Base-by-base conservation (phyloP, 345 rosid species). In the Populus pruinosa region DNA sequence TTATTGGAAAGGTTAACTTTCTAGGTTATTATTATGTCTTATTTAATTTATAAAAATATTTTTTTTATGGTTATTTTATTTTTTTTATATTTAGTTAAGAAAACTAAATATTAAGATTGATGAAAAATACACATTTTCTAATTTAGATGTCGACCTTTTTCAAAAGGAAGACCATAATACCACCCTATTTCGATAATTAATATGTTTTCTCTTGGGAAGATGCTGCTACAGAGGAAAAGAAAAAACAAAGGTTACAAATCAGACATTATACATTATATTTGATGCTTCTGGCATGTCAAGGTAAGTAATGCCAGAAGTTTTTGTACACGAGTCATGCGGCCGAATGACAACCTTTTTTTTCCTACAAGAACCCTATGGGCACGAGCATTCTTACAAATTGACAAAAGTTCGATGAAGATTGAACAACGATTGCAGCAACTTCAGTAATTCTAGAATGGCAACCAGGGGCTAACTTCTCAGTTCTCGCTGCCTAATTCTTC, bases 361-460 rank as follows among this genome's bases (percentile, higher is more conserved):
- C 0, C 73, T 67, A 56, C 29, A 56, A 63, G 38, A 44, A 70
- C 77, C 31, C 84, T 43, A 73, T 18, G 20, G 75, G 71, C 16
- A 67, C 14, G 74, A 72, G 25, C 73, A 23, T 72, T 75, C 75
- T 61, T 69, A 73, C 64, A 18, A 17, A 75, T 23, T 41, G 76
- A 69, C 78, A 47, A 61, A 53, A 70, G 70, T 27, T 49, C 38
- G 12, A 67, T 62, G 39, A 53, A 79, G 17, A 17, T 31, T 13
- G 18, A 36, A 77, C 81, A 84, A 80, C 78, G 67, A 84, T 49
- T 69, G 67, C 85, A 81, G 83, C 85, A 75, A 74, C 69, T 70
- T 70, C 43, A 78, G 70, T 68, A 53, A 69, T 72, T 70, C 43
- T 65, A 71, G 33, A 68, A 67, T 47, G 55, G 43, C 56, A 76